phyloP scores from a whole-genome alignment of 2,329 filamentous ascomycete species.

The Hypoxylon sp. region DNA sequence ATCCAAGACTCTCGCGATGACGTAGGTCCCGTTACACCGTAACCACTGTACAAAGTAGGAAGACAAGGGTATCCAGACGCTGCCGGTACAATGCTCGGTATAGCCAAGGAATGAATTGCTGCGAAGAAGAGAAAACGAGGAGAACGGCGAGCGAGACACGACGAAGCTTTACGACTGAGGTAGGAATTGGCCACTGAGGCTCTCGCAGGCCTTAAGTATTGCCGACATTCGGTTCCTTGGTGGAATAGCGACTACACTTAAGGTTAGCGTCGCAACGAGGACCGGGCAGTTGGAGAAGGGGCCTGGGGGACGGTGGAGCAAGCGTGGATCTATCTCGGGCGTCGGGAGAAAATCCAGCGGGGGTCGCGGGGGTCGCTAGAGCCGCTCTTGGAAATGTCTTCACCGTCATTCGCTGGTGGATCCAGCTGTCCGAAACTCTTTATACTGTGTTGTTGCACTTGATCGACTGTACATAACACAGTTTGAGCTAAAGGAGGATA shows the following conservation, averaged over 20 bases:
- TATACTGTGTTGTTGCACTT: constrained; percentile 2
- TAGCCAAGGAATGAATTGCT: not conserved
- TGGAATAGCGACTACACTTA: constrained; percentile 22
- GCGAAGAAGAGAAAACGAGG: not conserved
- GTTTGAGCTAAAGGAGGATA: not conserved
- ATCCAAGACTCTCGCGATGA: constrained; percentile 11
- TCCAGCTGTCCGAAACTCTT: constrained; percentile 16
- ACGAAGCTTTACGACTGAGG: constrained; percentile 10
- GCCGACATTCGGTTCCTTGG: constrained; percentile 33
- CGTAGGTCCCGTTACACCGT: constrained; percentile 11
- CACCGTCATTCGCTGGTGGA: constrained; percentile 34
- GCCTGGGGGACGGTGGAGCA: constrained; percentile 35
- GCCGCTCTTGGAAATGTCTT: constrained; percentile 40
- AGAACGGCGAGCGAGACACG: not conserved
- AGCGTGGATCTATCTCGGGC: constrained; percentile 34
- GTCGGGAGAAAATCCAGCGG: constrained; percentile 49
- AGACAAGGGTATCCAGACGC: not conserved
- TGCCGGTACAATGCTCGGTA: constrained; percentile 1
- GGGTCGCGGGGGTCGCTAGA: constrained; percentile 37
- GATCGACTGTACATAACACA: not conserved
- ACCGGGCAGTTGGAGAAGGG: constrained; percentile 34
- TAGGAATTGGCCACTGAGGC: constrained; percentile 35
- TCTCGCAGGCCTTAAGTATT: constrained; percentile 33
- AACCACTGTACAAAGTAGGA: no score
- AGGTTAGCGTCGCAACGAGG: constrained; percentile 32